A percentile compares a stretch with the other conserved stretches of the same genome.
These are phyloP conservation scores for Mrakia frigida DNA, from an alignment of 768 basidiomycete species.

Conservation along the genomic window DNA sequence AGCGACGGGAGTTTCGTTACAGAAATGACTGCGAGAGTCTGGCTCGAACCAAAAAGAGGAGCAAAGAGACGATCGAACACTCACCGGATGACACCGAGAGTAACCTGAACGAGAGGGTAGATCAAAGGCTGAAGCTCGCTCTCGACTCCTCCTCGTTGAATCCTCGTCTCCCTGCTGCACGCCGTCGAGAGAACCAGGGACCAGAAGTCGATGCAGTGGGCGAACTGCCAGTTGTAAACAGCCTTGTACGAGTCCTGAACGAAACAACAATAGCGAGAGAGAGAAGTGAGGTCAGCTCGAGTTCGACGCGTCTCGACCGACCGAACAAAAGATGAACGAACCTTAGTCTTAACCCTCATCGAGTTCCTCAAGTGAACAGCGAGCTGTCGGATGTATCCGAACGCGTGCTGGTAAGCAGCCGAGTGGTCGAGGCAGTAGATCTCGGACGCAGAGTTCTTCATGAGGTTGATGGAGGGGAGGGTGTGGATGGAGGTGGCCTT, in stretches of 20 bases:
- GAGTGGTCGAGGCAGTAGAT: conserved; percentile 73
- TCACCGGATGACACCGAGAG: conserved; percentile 75
- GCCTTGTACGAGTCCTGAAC: conserved; percentile 78
- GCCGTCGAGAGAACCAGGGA: conserved; percentile 75
- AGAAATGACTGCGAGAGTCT: too few relatives aligned
- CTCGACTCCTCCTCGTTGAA: conserved; percentile 53
- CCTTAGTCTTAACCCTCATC: conserved; percentile 83
- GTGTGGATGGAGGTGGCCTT: conserved; percentile 82
- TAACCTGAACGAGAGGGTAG: conserved; percentile 91
- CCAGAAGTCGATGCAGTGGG: conserved; percentile 96
- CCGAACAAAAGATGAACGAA: conserved; percentile 38
- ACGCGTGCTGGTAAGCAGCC: conserved; percentile 78
- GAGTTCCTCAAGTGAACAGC: conserved; percentile 87
- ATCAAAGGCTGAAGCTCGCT: conserved; percentile 82
- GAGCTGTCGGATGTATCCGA: conserved; percentile 89
- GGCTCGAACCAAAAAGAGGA: too few relatives aligned
- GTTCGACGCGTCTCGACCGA: conserved; percentile 30
- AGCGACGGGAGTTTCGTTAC: too few relatives aligned
- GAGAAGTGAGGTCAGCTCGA: conserved; percentile 20
- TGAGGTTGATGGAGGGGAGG: conserved; percentile 83
- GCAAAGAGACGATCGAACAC: too few relatives aligned
- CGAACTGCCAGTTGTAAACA: conserved; percentile 99
- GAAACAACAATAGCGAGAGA: not conserved
- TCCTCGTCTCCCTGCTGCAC: conserved; percentile 59
- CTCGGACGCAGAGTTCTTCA: conserved; percentile 97